Evolutionary conservation across 2,329 filamentous ascomycete genomes (phyloP).

Genomic region (Aschersonia sp.): DNA sequence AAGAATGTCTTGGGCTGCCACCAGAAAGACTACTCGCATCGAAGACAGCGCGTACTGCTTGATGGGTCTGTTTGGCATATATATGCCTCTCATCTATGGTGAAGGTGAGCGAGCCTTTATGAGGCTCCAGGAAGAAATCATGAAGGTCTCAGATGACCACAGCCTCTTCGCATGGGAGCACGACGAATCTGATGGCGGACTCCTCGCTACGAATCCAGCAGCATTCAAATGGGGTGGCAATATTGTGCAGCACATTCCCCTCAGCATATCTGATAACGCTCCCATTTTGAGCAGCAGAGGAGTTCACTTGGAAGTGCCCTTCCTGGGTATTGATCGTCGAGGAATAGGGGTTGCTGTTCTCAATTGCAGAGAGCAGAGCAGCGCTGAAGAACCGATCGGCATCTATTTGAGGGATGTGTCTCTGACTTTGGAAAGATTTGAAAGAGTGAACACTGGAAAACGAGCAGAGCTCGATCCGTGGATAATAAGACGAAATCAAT

Average conservation of each 20-base stretch:
- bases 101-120: conserved; percentile 4
- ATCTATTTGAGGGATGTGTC: not conserved
- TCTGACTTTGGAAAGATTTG: not conserved
- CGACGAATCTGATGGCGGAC: not conserved
- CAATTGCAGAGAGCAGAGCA: not conserved
- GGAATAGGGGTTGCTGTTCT: conserved; percentile 1
- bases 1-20: conserved; percentile 8
- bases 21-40: conserved; percentile 3
- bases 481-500: not conserved
- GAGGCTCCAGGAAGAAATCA: conserved; percentile 1
- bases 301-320: not conserved
- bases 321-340: not conserved
- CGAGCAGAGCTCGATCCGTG: not conserved
- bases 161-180: not conserved
- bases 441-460: not conserved
- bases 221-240: not conserved
- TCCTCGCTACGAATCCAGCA: not conserved
- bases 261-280: too few species aligned
- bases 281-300: not conserved
- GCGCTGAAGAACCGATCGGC: not conserved
- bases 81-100: conserved; percentile 7
- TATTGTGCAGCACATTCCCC: not conserved
- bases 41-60: conserved; percentile 8
- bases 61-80: conserved; percentile 7
- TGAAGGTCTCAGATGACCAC: not conserved